Conservation (phyloP, 257 asterid genomes). For the Solanum chiquidenum region DNA sequence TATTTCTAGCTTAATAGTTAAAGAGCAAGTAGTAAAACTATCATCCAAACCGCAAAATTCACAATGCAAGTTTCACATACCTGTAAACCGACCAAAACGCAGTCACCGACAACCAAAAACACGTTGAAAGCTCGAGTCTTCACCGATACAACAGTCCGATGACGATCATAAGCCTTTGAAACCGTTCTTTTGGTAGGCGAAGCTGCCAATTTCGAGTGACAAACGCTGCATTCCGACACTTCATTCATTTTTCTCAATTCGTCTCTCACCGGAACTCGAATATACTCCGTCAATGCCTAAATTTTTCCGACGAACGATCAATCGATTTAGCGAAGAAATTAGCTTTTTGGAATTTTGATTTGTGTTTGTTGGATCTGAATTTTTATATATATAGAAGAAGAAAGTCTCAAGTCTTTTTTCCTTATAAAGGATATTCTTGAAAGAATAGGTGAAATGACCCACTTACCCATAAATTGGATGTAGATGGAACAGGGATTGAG, state of each 20-base stretch:
- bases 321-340: background rate
- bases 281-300: background rate
- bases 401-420: background rate
- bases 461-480: background rate
- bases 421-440: background rate
- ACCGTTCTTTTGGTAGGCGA: slow-evolving; percentile 13
- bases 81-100: slow-evolving; percentile 36
- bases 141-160: slow-evolving; percentile 20
- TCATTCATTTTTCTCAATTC: slow-evolving; percentile 15
- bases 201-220: slow-evolving; percentile 30
- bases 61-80: slow-evolving; percentile 2
- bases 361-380: background rate
- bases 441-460: background rate
- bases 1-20: background rate
- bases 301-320: background rate
- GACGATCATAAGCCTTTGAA: slow-evolving; percentile 32
- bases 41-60: background rate
- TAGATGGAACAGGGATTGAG: background rate
- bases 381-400: background rate
- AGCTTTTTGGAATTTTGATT: background rate
- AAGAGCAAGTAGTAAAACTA: background rate
- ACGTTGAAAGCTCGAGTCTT: slow-evolving; percentile 29
- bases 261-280: background rate
- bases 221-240: slow-evolving; percentile 35
- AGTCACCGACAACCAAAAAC: slow-evolving; percentile 30